Evolutionary conservation across 257 asterid genomes (phyloP).

Genomic region (Solanum arcanum): DNA sequence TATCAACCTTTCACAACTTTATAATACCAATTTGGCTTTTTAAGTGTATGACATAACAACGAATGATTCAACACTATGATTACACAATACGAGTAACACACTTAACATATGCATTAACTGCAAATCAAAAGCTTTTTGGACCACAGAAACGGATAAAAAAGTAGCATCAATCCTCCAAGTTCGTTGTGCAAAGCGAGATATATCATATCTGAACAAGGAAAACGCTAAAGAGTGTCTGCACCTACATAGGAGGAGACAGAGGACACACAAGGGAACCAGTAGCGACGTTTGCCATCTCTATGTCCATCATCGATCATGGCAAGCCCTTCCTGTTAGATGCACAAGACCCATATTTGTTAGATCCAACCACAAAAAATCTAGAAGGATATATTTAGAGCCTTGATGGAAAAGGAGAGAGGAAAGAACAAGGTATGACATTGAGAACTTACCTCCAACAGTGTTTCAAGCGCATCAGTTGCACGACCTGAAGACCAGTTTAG

Average conservation of each 20-base stretch:
- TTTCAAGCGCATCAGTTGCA: constrained; percentile 76
- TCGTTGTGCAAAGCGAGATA: not conserved
- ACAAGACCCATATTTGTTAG: not conserved
- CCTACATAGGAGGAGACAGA: constrained; percentile 10
- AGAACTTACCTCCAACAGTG: constrained; percentile 67
- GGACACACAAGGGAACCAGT: constrained; percentile 70
- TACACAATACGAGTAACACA: not conserved
- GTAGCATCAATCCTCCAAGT: not conserved
- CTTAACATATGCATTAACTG: not conserved
- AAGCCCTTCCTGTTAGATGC: constrained; percentile 8
- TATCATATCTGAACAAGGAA: not conserved
- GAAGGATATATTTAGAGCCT: not conserved
- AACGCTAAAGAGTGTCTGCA: not conserved
- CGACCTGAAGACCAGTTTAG: constrained; percentile 86
- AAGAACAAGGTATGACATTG: not conserved
- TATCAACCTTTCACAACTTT: not conserved
- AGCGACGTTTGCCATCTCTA: constrained; percentile 57
- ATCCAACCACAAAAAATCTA: not conserved
- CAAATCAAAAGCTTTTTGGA: not conserved
- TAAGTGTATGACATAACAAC: not conserved
- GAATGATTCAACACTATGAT: not conserved
- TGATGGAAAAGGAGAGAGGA: not conserved
- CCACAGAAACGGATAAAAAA: not conserved
- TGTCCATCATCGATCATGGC: constrained; percentile 18
- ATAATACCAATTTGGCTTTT: not conserved